Percentiles rank a stretch among this genome's conserved stretches.
phyloP scores from a whole-genome alignment of 768 basidiomycete species.

The Daedaleopsis nitida region DNA sequence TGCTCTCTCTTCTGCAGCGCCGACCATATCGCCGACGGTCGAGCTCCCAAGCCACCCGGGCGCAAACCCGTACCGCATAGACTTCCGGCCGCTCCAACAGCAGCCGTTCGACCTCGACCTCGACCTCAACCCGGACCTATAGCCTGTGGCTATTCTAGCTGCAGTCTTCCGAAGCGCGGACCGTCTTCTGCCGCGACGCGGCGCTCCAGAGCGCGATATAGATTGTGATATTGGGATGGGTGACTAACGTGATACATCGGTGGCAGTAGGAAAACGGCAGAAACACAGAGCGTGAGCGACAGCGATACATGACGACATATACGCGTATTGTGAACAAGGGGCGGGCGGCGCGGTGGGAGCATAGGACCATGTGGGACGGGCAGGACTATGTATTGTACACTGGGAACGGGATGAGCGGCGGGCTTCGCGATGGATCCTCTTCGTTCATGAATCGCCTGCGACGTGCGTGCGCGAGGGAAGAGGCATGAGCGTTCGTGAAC shows the following conservation, averaged over 20 bases:
- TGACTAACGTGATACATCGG: conserved; percentile 1
- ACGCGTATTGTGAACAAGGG: neutral
- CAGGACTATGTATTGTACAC: conserved; percentile 7
- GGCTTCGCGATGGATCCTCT: conserved; percentile 19
- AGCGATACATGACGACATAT: neutral
- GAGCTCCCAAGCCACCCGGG: conserved; percentile 53
- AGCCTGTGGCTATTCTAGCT: neutral
- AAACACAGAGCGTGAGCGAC: conserved; percentile 1
- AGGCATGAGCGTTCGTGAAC: neutral
- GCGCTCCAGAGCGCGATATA: neutral
- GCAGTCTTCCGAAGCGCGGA: neutral
- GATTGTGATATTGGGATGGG: neutral
- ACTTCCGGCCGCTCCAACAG: conserved; percentile 59
- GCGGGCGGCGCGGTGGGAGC: neutral
- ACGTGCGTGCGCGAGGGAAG: neutral
- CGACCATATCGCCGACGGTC: conserved; percentile 60
- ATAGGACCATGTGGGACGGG: neutral
- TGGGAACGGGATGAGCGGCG: conserved; percentile 17
- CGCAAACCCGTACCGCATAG: conserved; percentile 71
- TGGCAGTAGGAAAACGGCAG: neutral
- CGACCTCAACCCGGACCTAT: conserved; percentile 84
- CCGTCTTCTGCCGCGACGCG: neutral
- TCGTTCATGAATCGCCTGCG: conserved; percentile 22
- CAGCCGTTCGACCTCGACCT: conserved; percentile 73
- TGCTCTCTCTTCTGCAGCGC: conserved; percentile 43